Conservation (phyloP, 2,329 filamentous ascomycete genomes). For the Fusarium compactum region DNA sequence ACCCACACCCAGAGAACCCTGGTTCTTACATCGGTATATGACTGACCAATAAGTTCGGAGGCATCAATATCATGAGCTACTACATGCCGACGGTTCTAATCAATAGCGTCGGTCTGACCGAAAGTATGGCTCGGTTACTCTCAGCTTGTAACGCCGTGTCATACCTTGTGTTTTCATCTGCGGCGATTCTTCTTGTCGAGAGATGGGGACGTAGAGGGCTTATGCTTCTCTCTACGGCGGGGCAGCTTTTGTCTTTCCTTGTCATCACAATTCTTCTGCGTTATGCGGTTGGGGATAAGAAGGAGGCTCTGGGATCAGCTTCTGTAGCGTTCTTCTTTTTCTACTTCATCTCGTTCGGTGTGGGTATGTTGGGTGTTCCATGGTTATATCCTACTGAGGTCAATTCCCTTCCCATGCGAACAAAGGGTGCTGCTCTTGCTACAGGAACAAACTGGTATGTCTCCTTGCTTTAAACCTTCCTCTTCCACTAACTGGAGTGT, state of each 20-base stretch:
- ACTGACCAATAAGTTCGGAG: slow-evolving; percentile 18
- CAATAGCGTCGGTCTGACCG: slow-evolving; percentile 61
- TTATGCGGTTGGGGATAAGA: slow-evolving; percentile 17
- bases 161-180: slow-evolving; percentile 36
- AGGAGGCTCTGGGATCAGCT: not conserved
- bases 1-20: not conserved
- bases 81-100: slow-evolving; percentile 63
- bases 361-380: slow-evolving; percentile 39
- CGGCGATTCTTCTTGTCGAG: slow-evolving; percentile 17
- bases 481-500: not conserved
- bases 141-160: slow-evolving; percentile 57
- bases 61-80: slow-evolving; percentile 25
- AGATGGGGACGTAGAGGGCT: slow-evolving; percentile 27
- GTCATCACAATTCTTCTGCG: slow-evolving; percentile 30
- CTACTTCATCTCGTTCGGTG: slow-evolving; percentile 34
- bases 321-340: slow-evolving; percentile 37
- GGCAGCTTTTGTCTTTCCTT: slow-evolving; percentile 29
- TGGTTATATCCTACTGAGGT: slow-evolving; percentile 53
- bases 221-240: slow-evolving; percentile 29
- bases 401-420: slow-evolving; percentile 51
- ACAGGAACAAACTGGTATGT: slow-evolving; percentile 35
- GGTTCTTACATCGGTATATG: not conserved
- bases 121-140: slow-evolving; percentile 62
- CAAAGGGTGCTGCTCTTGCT: slow-evolving; percentile 41
- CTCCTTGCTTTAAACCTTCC: accelerated